A percentile compares a stretch with the other conserved stretches of the same genome.
Conservation (phyloP, 768 basidiomycete species). For the Mycena galopus region DNA sequence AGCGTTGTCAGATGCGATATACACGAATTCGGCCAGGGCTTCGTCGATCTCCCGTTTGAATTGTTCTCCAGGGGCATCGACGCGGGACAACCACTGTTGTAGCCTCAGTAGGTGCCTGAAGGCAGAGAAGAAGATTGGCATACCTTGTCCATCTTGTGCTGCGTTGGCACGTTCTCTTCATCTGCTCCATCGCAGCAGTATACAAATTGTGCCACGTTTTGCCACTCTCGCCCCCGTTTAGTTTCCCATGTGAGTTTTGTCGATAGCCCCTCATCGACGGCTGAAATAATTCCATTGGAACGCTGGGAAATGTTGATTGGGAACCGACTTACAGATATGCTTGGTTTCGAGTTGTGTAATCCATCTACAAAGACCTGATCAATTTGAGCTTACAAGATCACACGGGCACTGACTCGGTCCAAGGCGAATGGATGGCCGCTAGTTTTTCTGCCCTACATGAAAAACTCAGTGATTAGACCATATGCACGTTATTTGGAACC, state of each 20-base stretch:
- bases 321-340: slow-evolving; percentile 11
- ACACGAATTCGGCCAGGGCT: slow-evolving; percentile 67
- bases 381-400: neutral
- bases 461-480: neutral
- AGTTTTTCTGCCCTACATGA: slow-evolving; percentile 67
- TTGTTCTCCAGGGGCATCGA: slow-evolving; percentile 54
- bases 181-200: slow-evolving; percentile 73
- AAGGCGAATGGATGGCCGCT: slow-evolving; percentile 81
- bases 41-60: slow-evolving; percentile 70
- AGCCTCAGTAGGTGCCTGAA: slow-evolving; percentile 29
- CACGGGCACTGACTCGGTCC: slow-evolving; percentile 60
- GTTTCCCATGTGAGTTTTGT: slow-evolving; percentile 72
- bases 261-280: slow-evolving; percentile 70
- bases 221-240: slow-evolving; percentile 81
- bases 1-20: slow-evolving; percentile 57
- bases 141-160: slow-evolving; percentile 65
- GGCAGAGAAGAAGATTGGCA: slow-evolving; percentile 45
- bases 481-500: neutral
- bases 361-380: slow-evolving; percentile 56
- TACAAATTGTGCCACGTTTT: slow-evolving; percentile 77
- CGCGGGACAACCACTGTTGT: slow-evolving; percentile 54
- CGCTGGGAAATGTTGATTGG: too few relatives aligned
- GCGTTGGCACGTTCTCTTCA: slow-evolving; percentile 62
- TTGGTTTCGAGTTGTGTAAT: slow-evolving; percentile 65
- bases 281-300: slow-evolving; percentile 58